phyloP scores from a whole-genome alignment of 192 early-diverging fungal species.

The Chytriomyces sp. region DNA sequence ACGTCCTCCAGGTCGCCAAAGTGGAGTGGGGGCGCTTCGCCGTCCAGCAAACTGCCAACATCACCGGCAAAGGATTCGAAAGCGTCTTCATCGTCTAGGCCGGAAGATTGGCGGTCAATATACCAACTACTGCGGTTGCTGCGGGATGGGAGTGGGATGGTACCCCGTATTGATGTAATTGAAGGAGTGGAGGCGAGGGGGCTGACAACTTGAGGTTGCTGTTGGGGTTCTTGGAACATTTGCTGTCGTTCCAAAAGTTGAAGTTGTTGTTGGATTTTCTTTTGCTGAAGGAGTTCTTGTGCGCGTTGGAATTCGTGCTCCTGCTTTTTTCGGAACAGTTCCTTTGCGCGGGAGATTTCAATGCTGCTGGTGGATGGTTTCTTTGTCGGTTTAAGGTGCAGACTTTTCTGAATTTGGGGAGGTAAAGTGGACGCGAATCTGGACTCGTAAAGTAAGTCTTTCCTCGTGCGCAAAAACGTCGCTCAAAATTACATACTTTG shows the following conservation, averaged over 20 bases:
- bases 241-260: neutral
- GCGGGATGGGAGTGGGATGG: neutral
- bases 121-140: neutral
- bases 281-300: neutral
- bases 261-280: neutral
- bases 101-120: neutral
- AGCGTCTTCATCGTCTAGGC: neutral
- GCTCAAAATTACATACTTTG: neutral
- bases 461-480: neutral
- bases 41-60: neutral
- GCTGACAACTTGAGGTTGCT: neutral
- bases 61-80: neutral
- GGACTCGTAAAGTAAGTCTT: neutral
- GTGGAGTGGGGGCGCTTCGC: neutral
- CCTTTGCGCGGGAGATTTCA: neutral
- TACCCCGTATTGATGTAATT: neutral
- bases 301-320: neutral
- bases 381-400: constrained; percentile 3
- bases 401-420: constrained; percentile 13
- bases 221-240: neutral
- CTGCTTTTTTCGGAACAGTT: neutral
- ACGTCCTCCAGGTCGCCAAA: neutral
- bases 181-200: neutral
- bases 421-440: constrained; percentile 14
- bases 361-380: neutral